Base-by-base conservation (phyloP, 345 rosid species). In the Populus ilicifolia region DNA sequence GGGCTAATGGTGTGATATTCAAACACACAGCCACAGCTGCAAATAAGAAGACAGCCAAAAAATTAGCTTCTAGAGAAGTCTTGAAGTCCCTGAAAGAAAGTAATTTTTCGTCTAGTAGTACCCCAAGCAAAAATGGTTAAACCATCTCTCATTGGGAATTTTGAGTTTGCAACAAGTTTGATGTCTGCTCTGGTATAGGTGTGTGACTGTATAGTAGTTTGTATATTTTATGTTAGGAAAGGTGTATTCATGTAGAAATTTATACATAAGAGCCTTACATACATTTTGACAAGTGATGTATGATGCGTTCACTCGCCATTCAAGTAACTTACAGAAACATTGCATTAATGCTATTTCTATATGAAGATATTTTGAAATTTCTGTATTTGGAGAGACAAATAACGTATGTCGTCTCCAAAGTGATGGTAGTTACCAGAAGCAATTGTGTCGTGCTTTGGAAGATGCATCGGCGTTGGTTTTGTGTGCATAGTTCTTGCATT, bases 21-120 rank as follows among this genome's bases (percentile, higher is more conserved):
- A 54, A 44, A 7, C 84, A 85, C 69, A 90, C 89, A 9, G 65
- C 86, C 10, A 56, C 67, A 5, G 87, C 89, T n/a, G 74, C 67
- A 20, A 85, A 93, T 33, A 89, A 78, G 82, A 73, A 86, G 35
- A 81, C 81, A 62, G 94, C 94, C 1, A 87, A 90, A 77, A 90
- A 78, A 69, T 14, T 90, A 52, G 99, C 97, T 76, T 82, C 84
- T 38, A 88, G 77, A 71, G 86, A 86, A 74, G 86, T 96, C 41
- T 67, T 96, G 83, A 84, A 70, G 77, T 80, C 78, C 14, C 76
- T 96, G 64, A 93, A 89, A 80, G 77, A 48, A 72, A 70, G 3
- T 20, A 52, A 6, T 20, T 4, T 59, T 1, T 29, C 27, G 29
- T 4, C 64, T 44, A 3, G 14, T 44, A 3, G n/a, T 17, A 23